These are phyloP conservation scores for Xerocomus nothofagi DNA, from an alignment of 1,284 basidiomycete species.

Conservation along the genomic window DNA sequence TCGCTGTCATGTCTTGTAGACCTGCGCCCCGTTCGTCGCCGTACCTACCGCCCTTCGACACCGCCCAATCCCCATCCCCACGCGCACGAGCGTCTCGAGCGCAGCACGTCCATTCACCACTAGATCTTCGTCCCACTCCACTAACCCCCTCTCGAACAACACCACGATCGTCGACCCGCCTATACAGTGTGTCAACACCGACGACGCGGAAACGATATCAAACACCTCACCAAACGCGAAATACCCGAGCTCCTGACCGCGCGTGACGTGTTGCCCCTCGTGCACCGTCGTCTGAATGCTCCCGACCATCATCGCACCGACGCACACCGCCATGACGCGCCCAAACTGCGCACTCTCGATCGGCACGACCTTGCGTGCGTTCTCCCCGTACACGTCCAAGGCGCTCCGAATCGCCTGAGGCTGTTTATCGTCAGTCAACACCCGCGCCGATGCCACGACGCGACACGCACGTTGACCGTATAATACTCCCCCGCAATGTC, in stretches of 20 bases:
- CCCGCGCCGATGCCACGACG: constrained; percentile 15
- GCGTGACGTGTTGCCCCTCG: constrained; percentile 76
- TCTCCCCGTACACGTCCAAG: constrained; percentile 95
- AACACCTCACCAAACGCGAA: constrained; percentile 82
- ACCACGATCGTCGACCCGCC: constrained; percentile 90
- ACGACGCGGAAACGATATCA: neutral
- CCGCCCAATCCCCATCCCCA: constrained; percentile 83
- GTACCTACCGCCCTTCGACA: constrained; percentile 11
- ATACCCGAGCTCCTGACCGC: constrained; percentile 91
- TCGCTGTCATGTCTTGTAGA: constrained; percentile 7
- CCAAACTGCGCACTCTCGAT: constrained; percentile 88
- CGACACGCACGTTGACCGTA: constrained; percentile 76
- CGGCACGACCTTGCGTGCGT: constrained; percentile 85
- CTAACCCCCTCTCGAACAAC: constrained; percentile 78
- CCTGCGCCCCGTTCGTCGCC: constrained; percentile 12
- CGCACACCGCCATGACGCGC: constrained; percentile 84
- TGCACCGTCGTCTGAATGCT: constrained; percentile 84
- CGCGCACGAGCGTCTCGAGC: constrained; percentile 85
- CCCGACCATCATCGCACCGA: constrained; percentile 95
- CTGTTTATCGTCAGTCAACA: constrained; percentile 37
- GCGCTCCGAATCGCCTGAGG: constrained; percentile 80
- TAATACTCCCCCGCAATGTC: constrained; percentile 88
- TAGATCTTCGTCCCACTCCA: constrained; percentile 93
- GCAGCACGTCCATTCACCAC: constrained; percentile 78
- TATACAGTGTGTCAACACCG: constrained; percentile 30